Conservation (phyloP, 352 stramenopile genomes). For the Phytophthora pinifolia region DNA sequence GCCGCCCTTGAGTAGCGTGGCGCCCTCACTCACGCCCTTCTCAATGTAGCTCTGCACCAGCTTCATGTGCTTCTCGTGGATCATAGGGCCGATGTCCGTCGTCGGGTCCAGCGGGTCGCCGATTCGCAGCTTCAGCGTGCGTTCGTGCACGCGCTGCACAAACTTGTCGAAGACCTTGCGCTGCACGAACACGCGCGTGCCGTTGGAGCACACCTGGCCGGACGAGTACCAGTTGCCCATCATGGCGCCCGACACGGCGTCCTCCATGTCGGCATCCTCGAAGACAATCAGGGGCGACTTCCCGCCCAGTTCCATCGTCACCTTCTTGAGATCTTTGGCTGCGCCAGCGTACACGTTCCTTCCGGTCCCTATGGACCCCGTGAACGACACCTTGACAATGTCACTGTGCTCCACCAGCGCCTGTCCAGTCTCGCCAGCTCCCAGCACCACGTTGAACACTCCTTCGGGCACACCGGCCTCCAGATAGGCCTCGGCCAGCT, state of each 20-base stretch:
- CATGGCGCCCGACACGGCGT: constrained; percentile 79
- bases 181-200: constrained; percentile 90
- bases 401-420: constrained; percentile 52
- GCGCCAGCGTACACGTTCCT: constrained; percentile 68
- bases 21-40: constrained; percentile 54
- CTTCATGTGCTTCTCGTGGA: constrained; percentile 78
- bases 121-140: constrained; percentile 71
- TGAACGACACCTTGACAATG: constrained; percentile 87
- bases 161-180: constrained; percentile 82
- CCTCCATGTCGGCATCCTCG: constrained; percentile 79
- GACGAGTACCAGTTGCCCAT: constrained; percentile 89
- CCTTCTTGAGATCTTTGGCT: constrained; percentile 79
- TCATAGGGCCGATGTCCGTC: constrained; percentile 89
- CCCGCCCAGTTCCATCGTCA: constrained; percentile 90
- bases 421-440: constrained; percentile 55
- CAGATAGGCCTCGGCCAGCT: constrained; percentile 66
- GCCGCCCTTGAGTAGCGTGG: constrained; percentile 59
- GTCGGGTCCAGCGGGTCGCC: constrained; percentile 80
- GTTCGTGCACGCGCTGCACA: constrained; percentile 73
- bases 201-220: constrained; percentile 90
- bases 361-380: constrained; percentile 75
- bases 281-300: constrained; percentile 91
- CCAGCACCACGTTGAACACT: constrained; percentile 82
- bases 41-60: constrained; percentile 75
- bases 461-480: constrained; percentile 71